Base-by-base conservation (phyloP, 2,329 filamentous ascomycete species). In the Penicillium concentricum region DNA sequence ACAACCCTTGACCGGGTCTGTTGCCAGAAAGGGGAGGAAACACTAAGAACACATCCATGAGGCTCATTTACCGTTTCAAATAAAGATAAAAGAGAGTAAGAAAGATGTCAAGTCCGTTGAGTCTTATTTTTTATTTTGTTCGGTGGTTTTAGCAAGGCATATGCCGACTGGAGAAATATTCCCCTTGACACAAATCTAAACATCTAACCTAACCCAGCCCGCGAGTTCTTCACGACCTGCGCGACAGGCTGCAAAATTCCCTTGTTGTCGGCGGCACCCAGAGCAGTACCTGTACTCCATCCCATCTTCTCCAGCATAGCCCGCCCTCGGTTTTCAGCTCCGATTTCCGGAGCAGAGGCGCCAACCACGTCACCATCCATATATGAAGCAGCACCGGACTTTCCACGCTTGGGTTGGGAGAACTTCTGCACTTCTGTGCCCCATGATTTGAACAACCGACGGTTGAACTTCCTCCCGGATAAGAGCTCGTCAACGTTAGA, bases 241-340 rank as follows among this genome's bases (percentile, higher is more conserved):
- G 86, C 82, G 24, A 99, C 89, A 0, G 93, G 93, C 59, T 91
- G 85, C 61, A 96, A 75, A 51, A 96, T 94, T 32, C 94, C 94
- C 73, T 94, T 90, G 72, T 95, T 96, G 61, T 95, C 87, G 1
- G 80, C 71, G 12, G 90, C 85, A 51, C 94, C 94, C 1, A 99
- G 81, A 1, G 89, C 90, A 69, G 88, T 96, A 5, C 94, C 94
- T 51, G 82, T 88, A 59, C 84, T 89, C 92, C 94, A 99, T 4
- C 94, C 94, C 94, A 97, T 97, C 76, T 94, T 97, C 77, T 96
- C 91, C 61, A 99, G 77, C 86, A 99, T 90, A 3, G 86, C 85
- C 49, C 91, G 84, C 12, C 94, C 94, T 63, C 86, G 91, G 71
- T 96, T 97, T 51, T 89, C 89, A 5, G 81, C 79, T 1, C 90